Evolutionary conservation across 2,329 filamentous ascomycete species (phyloP).

Genomic region (Diaporthe ampelina): DNA sequence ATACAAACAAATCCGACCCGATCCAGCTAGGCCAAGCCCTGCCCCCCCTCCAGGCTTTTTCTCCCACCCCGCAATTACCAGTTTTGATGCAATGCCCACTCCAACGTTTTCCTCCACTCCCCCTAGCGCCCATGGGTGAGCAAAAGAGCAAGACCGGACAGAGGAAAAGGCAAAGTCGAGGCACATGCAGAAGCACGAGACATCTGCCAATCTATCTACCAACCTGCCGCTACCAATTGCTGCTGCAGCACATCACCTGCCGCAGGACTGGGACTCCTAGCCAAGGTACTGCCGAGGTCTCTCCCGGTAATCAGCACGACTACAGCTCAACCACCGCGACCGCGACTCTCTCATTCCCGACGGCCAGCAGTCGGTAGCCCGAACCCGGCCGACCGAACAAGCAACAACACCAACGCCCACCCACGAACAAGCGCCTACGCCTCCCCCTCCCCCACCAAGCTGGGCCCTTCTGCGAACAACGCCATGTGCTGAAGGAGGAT

Average conservation of each 20-base stretch:
- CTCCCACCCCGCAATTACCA: slow-evolving; percentile 31
- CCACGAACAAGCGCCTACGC: not conserved
- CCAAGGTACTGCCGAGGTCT: slow-evolving; percentile 15
- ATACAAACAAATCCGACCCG: not conserved
- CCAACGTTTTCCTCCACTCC: slow-evolving; percentile 16
- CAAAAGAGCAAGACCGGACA: not conserved
- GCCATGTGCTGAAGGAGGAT: slow-evolving; percentile 8
- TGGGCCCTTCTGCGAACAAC: not conserved
- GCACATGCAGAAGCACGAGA: slow-evolving; percentile 21
- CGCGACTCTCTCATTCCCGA: not conserved
- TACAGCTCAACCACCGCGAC: not conserved
- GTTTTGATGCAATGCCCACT: slow-evolving; percentile 20
- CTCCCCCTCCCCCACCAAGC: not conserved
- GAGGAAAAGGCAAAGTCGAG: not conserved
- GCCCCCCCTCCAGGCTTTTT: slow-evolving; percentile 14
- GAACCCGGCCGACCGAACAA: slow-evolving; percentile 19
- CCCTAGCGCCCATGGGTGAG: no score
- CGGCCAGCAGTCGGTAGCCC: slow-evolving; percentile 19
- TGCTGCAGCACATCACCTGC: not conserved
- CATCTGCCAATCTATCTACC: not conserved
- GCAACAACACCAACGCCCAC: not conserved
- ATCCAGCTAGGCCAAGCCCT: slow-evolving; percentile 13
- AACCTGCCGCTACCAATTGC: not conserved
- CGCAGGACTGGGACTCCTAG: not conserved
- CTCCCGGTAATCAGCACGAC: not conserved